Conservation (phyloP, 1,284 basidiomycete species). For the Rhodotorula sp. region DNA sequence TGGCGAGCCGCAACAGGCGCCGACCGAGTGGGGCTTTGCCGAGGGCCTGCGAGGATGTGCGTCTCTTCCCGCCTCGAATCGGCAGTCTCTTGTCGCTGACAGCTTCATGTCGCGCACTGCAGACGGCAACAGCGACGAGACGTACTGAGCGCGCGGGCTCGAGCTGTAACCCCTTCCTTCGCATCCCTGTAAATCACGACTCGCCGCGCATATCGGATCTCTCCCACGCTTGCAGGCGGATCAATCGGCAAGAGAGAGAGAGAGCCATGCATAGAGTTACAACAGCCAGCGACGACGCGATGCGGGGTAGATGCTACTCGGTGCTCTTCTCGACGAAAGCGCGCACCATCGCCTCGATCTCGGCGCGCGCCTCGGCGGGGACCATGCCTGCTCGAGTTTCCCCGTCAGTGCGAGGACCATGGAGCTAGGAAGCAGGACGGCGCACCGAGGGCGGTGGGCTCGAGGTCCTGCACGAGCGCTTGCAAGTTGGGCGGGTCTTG, state of each 20-base stretch:
- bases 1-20: conserved; percentile 72
- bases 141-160: conserved; percentile 7
- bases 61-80: no score
- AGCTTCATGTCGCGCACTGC: not conserved
- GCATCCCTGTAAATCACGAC: not conserved
- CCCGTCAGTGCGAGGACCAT: not conserved
- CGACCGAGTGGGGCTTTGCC: conserved; percentile 88
- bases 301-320: conserved; percentile 12
- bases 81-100: no score
- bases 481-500: conserved; percentile 33
- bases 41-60: conserved; percentile 75
- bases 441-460: conserved; percentile 29
- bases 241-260: not conserved
- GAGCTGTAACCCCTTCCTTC: no score
- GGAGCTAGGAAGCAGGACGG: not conserved
- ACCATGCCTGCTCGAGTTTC: conserved; percentile 9
- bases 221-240: not conserved
- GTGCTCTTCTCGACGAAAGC: conserved; percentile 40
- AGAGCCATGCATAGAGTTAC: conserved; percentile 7
- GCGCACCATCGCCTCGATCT: conserved; percentile 36
- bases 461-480: conserved; percentile 19
- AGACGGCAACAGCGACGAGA: conserved; percentile 44
- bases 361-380: conserved; percentile 20
- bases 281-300: not conserved
- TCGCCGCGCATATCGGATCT: no score